phyloP scores from a whole-genome alignment of 495 filamentous ascomycete genomes.

The Sporormia fimetaria region DNA sequence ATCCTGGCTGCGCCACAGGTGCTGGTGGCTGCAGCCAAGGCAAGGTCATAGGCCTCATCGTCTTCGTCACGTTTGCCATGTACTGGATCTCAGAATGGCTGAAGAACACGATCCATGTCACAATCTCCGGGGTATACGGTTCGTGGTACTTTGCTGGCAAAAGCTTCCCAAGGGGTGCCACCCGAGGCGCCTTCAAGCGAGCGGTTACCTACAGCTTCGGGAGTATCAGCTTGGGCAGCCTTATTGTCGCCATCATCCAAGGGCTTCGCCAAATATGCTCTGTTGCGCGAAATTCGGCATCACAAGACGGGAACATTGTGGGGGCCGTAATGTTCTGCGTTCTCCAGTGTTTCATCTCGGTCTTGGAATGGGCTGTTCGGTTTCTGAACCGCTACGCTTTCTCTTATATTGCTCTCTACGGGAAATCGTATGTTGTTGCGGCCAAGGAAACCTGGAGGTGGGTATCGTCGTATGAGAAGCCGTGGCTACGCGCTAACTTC shows the following conservation, averaged over 20 bases:
- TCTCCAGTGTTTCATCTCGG: conserved; percentile 59
- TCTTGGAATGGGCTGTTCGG: conserved; percentile 76
- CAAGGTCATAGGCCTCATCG: conserved; percentile 71
- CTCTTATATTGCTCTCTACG: conserved; percentile 83
- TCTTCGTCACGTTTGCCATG: conserved; percentile 77
- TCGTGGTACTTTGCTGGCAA: conserved; percentile 78
- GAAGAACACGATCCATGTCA: conserved; percentile 84
- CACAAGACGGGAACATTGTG: conserved; percentile 55
- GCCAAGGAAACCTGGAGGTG: conserved; percentile 77
- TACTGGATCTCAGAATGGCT: conserved; percentile 73
- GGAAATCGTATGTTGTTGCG: conserved; percentile 70
- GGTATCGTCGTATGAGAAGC: conserved; percentile 16
- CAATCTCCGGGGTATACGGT: conserved; percentile 78
- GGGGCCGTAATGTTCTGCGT: conserved; percentile 57
- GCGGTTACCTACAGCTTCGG: conserved; percentile 85
- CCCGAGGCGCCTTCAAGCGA: conserved; percentile 63
- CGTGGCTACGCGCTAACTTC: conserved; percentile 4
- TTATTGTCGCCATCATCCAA: conserved; percentile 82
- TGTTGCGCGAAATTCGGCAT: conserved; percentile 54
- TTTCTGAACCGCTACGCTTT: conserved; percentile 81
- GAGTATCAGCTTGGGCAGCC: conserved; percentile 72
- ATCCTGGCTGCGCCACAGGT: conserved; percentile 53
- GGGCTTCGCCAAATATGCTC: conserved; percentile 66
- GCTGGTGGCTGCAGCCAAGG: conserved; percentile 59
- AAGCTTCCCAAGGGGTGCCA: conserved; percentile 63